Evolutionary conservation across 2,329 filamentous ascomycete species (phyloP).

Genomic region (Trichoderma brevicompactum): DNA sequence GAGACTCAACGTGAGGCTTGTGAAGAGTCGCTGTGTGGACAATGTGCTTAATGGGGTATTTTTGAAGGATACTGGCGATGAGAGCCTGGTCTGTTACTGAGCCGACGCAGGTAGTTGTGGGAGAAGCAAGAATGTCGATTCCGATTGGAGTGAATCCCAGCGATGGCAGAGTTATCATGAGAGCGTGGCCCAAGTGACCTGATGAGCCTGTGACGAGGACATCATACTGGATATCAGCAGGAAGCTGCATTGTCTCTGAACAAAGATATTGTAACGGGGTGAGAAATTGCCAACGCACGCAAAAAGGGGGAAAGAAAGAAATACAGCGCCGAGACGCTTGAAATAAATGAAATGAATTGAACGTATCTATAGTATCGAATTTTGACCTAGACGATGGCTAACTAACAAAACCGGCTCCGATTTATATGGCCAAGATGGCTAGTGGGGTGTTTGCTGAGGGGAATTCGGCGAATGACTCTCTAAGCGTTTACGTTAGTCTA

Average conservation of each 20-base stretch:
- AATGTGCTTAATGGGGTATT: slow-evolving; percentile 46
- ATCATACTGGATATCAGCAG: slow-evolving; percentile 31
- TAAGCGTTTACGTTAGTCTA: slow-evolving; percentile 3
- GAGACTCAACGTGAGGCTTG: slow-evolving; percentile 53
- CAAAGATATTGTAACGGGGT: too few relatives aligned
- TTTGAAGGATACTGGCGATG: slow-evolving; percentile 40
- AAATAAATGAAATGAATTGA: neutral
- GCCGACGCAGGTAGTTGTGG: slow-evolving; percentile 44
- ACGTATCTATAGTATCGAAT: neutral
- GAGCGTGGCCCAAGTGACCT: slow-evolving; percentile 51
- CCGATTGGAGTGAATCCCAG: slow-evolving; percentile 49
- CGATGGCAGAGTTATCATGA: slow-evolving; percentile 49
- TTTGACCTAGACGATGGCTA: neutral
- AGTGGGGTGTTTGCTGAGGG: slow-evolving; percentile 16
- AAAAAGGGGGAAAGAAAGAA: neutral
- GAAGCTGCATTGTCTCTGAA: neutral
- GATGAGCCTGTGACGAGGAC: slow-evolving; percentile 54
- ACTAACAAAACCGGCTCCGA: neutral
- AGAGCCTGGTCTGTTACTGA: slow-evolving; percentile 45
- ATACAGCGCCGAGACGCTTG: neutral
- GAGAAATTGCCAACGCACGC: neutral
- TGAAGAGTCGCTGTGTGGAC: slow-evolving; percentile 53
- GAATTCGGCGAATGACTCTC: slow-evolving; percentile 19
- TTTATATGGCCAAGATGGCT: neutral
- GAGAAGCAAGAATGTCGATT: slow-evolving; percentile 48